phyloP scores from a whole-genome alignment of 352 stramenopile genomes.

The Elongisporangium undulatum region DNA sequence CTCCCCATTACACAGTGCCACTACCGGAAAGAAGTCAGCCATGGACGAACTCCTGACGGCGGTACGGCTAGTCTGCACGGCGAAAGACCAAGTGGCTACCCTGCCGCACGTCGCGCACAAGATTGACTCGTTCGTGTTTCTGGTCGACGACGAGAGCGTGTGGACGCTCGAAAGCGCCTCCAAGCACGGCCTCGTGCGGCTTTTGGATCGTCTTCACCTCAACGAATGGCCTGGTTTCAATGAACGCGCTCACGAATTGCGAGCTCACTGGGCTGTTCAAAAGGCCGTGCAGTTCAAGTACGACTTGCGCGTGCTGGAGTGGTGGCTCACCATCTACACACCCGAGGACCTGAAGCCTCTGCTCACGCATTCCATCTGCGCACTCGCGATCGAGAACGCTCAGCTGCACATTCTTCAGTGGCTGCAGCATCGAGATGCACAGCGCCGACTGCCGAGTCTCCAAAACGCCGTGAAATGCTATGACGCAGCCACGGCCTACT shows the following conservation, averaged over 20 bases:
- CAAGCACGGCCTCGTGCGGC: constrained; percentile 12
- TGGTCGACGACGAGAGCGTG: constrained; percentile 14
- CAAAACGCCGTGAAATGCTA: no score
- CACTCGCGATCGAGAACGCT: constrained; percentile 17
- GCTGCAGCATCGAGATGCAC: constrained; percentile 11
- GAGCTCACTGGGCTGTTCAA: no score
- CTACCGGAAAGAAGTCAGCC: no score
- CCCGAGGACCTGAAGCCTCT: constrained; percentile 9
- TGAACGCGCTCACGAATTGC: constrained; percentile 3
- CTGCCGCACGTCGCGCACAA: constrained; percentile 18
- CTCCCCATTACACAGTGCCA: no score
- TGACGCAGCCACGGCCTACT: no score
- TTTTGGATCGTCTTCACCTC: constrained; percentile 16
- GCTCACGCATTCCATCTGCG: constrained; percentile 16
- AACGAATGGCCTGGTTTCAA: constrained; percentile 5
- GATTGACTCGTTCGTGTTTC: constrained; percentile 28
- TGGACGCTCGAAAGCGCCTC: constrained; percentile 23
- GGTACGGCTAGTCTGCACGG: no score
- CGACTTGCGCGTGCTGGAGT: no score
- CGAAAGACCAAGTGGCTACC: constrained; percentile 9
- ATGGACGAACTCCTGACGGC: no score
- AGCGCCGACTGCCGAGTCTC: no score
- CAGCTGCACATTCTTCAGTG: constrained; percentile 23
- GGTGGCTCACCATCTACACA: no score
- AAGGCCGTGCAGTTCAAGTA: no score